These are phyloP conservation scores for Aspergillus sp. DNA, from an alignment of 2,329 filamentous ascomycete genomes.

Conservation along the genomic window DNA sequence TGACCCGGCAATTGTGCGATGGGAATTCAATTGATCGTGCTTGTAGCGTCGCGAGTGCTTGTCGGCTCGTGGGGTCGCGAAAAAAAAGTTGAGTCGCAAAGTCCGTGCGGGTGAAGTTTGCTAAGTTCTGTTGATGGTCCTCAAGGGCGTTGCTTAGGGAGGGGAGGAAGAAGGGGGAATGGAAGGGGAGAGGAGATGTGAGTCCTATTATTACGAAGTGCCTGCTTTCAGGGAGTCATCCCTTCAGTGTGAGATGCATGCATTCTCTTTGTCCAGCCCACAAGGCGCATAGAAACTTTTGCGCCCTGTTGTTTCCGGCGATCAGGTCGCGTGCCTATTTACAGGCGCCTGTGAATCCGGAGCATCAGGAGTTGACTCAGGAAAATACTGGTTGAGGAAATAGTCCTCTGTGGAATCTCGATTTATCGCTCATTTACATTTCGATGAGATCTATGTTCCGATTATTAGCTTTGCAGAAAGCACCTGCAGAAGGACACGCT, in stretches of 20 bases:
- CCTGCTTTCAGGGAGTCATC: constrained; percentile 12
- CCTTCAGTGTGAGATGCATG: constrained; percentile 11
- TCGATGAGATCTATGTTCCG: not conserved
- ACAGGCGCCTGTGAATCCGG: not conserved
- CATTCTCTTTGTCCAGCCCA: constrained; percentile 10
- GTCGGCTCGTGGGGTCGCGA: not conserved
- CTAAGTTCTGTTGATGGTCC: not conserved
- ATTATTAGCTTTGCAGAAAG: not conserved
- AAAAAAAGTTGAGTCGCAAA: not conserved
- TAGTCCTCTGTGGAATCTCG: not conserved
- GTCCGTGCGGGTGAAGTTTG: not conserved
- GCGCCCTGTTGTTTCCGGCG: constrained; percentile 20
- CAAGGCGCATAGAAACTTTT: not conserved
- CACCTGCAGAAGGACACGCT: not conserved
- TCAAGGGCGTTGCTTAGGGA: constrained; percentile 1
- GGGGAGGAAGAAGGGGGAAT: not conserved
- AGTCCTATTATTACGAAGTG: constrained; percentile 8
- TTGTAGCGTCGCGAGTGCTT: not conserved
- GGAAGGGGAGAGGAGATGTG: not conserved
- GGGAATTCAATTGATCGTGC: not conserved
- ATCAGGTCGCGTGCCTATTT: constrained; percentile 13
- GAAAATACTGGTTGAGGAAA: not conserved
- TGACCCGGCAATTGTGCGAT: not conserved
- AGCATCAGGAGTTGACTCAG: not conserved
- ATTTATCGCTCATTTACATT: not conserved